phyloP scores from a whole-genome alignment of 306 rosid genomes.

The Notholithocarpus densiflorus region DNA sequence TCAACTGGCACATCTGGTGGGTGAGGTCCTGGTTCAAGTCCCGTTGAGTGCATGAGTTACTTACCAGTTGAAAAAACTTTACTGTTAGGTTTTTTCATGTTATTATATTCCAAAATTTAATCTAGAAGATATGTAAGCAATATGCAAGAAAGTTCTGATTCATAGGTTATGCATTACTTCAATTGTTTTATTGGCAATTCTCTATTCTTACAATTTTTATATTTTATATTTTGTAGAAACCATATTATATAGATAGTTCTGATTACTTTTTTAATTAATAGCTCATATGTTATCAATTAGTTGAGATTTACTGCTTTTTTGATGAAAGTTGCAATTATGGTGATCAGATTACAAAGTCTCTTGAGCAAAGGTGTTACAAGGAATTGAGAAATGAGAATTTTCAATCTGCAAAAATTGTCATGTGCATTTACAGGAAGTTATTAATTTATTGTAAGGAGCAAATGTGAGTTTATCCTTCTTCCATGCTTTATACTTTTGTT shows the following conservation, averaged over 20 bases:
- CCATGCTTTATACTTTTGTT: slow-evolving; percentile 12
- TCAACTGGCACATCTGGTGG: too few species aligned
- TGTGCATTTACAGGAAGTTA: slow-evolving; percentile 82
- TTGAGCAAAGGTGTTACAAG: slow-evolving; percentile 94
- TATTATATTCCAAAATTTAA: background rate
- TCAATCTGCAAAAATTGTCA: slow-evolving; percentile 63
- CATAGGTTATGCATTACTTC: background rate
- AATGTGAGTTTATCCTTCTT: slow-evolving; percentile 61
- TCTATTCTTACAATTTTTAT: background rate
- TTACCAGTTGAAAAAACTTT: background rate
- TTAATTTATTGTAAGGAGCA: slow-evolving; percentile 81
- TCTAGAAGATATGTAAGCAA: background rate
- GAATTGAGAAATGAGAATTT: slow-evolving; percentile 81
- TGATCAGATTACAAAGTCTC: slow-evolving; percentile 69
- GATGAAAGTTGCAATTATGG: slow-evolving; percentile 31
- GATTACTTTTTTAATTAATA: slow-evolving; percentile 10
- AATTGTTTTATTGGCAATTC: background rate
- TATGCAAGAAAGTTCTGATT: background rate
- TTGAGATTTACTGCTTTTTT: slow-evolving; percentile 18
- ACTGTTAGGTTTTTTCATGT: background rate
- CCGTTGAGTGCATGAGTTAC: background rate
- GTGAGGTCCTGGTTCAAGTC: background rate
- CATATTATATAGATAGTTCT: background rate
- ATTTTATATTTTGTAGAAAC: background rate
- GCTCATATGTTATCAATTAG: slow-evolving; percentile 12